Percentiles rank a stretch among this genome's conserved stretches.
Evolutionary conservation across 805 yeast genomes (phyloP).

Genomic region (Sporopachydermia lactativora): DNA sequence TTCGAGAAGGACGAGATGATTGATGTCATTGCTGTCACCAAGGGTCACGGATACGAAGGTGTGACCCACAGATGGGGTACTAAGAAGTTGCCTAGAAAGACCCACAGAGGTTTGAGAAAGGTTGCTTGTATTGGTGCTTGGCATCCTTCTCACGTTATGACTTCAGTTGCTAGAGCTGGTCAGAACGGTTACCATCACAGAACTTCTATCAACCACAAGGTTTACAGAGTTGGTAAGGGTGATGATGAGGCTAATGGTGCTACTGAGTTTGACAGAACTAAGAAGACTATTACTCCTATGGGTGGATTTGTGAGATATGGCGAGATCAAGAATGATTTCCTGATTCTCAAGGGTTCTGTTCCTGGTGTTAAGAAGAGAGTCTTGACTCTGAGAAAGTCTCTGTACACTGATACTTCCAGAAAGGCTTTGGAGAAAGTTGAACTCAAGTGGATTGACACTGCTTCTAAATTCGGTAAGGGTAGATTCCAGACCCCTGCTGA

Average conservation of each 20-base stretch:
- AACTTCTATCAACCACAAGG: conserved; percentile 99
- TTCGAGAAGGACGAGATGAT: conserved; percentile 98
- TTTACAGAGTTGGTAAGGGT: conserved; percentile 97
- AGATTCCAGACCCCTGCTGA: conserved; percentile 99
- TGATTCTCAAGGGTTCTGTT: conserved; percentile 95
- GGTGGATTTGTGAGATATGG: conserved; percentile 99
- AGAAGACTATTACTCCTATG: conserved; percentile 98
- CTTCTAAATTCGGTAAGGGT: conserved; percentile 99
- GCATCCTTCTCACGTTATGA: conserved; percentile 99
- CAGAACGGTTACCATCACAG: conserved; percentile 99
- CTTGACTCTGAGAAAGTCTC: conserved; percentile 96
- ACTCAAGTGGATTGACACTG: conserved; percentile 99
- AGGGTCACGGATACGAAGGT: conserved; percentile 99
- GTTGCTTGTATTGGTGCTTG: conserved; percentile 99
- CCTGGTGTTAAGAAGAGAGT: conserved; percentile 99
- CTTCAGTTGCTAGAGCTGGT: conserved; percentile 99
- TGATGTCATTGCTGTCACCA: conserved; percentile 98
- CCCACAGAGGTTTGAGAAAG: conserved; percentile 99
- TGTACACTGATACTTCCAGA: conserved; percentile 96
- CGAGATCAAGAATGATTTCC: conserved; percentile 92
- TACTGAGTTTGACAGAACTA: conserved; percentile 98
- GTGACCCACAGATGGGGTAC: conserved; percentile 99
- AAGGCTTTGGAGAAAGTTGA: conserved; percentile 90
- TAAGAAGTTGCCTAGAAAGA: conserved; percentile 99
- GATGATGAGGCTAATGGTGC: conserved; percentile 90